Evolutionary conservation across 768 basidiomycete genomes (phyloP).

Genomic region (Trichaptum fuscoviolaceum): DNA sequence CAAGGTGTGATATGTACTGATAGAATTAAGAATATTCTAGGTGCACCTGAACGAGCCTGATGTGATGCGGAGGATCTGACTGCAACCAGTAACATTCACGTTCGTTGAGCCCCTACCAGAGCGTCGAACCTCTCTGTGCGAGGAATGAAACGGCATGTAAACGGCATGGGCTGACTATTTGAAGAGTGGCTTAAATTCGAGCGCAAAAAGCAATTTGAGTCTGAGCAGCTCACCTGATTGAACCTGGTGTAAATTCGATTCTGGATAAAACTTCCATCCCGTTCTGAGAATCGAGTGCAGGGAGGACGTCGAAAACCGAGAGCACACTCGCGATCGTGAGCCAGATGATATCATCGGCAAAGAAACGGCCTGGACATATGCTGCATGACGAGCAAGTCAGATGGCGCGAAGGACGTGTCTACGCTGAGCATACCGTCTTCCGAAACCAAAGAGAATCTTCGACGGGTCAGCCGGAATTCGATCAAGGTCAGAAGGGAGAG

Average conservation of each 20-base stretch:
- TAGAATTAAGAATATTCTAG: too few relatives aligned
- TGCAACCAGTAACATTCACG: too few relatives aligned
- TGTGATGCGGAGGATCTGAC: too few relatives aligned
- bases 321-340: not conserved
- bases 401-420: not conserved
- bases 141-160: not conserved
- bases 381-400: not conserved
- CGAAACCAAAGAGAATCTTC: not conserved
- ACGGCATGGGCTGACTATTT: not conserved
- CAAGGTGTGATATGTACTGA: too few relatives aligned
- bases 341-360: conserved; percentile 2
- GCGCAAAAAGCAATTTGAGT: not conserved
- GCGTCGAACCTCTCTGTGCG: not conserved
- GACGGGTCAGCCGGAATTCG: not conserved
- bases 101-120: not conserved
- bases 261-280: not conserved
- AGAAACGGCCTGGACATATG: not conserved
- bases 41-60: too few relatives aligned
- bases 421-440: not conserved
- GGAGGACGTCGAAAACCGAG: not conserved
- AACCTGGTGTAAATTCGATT: not conserved
- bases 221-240: not conserved
- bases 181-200: not conserved
- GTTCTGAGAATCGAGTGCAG: not conserved
- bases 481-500: not conserved